Evolutionary conservation across 805 yeast genomes (phyloP).

Genomic region (Hanseniaspora taiwanica): DNA sequence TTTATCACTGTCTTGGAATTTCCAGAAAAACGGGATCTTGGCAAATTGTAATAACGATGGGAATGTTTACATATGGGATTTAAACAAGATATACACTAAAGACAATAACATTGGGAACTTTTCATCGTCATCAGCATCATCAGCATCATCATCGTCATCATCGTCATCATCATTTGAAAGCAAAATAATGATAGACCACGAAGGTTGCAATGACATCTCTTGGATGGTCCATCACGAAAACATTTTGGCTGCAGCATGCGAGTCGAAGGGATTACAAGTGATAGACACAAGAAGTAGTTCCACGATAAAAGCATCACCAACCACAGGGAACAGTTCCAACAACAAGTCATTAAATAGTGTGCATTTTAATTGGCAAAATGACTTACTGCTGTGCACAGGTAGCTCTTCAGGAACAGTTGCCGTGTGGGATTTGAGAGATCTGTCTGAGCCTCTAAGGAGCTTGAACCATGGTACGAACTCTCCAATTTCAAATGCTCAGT

Average conservation of each 20-base stretch:
- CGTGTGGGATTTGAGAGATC: constrained; percentile 54
- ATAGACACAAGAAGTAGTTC: constrained; percentile 37
- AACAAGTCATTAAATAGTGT: constrained; percentile 41
- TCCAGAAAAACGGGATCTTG: constrained; percentile 42
- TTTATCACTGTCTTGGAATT: constrained; percentile 68
- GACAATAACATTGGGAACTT: no score
- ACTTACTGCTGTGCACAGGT: constrained; percentile 53
- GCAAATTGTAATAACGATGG: constrained; percentile 56
- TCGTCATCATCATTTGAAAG: constrained; percentile 15
- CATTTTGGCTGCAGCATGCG: constrained; percentile 55
- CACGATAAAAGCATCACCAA: constrained; percentile 7
- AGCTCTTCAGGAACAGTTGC: constrained; percentile 40
- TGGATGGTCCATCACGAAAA: constrained; percentile 56
- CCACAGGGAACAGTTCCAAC: constrained; percentile 10
- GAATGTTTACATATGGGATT: constrained; percentile 52
- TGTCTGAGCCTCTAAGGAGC: constrained; percentile 19
- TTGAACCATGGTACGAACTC: constrained; percentile 25
- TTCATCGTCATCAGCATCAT: neutral
- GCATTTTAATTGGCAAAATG: constrained; percentile 44
- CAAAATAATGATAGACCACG: constrained; percentile 18
- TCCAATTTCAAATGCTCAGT: constrained; percentile 50
- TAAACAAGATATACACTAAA: constrained; percentile 28
- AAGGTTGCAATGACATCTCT: constrained; percentile 57
- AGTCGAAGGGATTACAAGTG: constrained; percentile 37
- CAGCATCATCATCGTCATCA: neutral